A percentile compares a stretch with the other conserved stretches of the same genome.
phyloP scores from a whole-genome alignment of 2,329 filamentous ascomycete species.

The Pezicula radicicola region DNA sequence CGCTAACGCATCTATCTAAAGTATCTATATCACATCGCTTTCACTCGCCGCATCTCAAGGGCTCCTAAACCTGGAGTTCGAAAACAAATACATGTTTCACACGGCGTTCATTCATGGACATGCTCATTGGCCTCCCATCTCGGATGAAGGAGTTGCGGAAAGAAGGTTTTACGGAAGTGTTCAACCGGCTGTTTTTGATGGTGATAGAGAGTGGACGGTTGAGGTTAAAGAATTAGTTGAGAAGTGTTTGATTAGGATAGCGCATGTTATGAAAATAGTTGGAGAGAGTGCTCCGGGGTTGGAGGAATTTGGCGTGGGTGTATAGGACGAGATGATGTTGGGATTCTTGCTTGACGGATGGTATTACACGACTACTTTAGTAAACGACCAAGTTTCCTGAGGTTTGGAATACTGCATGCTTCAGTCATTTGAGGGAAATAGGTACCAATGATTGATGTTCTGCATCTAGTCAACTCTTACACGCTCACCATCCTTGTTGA shows the following conservation, averaged over 20 bases:
- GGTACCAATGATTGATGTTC: no score
- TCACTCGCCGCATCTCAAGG: conserved; percentile 7
- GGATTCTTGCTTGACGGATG: no score
- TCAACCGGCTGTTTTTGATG: conserved; percentile 12
- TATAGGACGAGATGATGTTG: no score
- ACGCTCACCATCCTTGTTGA: no score
- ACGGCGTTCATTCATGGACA: conserved; percentile 11
- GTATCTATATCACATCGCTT: not conserved
- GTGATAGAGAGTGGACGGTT: conserved; percentile 4
- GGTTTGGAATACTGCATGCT: no score
- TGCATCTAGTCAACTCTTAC: no score
- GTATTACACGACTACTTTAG: no score
- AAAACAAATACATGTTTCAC: conserved; percentile 10
- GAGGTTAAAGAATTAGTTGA: conserved; percentile 5
- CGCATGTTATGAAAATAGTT: conserved; percentile 9
- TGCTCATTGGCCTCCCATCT: conserved; percentile 7
- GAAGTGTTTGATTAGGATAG: conserved; percentile 7
- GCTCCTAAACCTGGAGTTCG: conserved; percentile 8
- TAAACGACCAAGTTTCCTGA: no score
- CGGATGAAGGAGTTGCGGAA: not conserved
- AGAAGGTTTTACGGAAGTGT: conserved; percentile 10
- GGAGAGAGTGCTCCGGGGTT: not conserved
- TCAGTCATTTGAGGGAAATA: no score
- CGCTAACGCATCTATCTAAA: no score
- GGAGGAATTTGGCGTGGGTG: not conserved